phyloP scores from a whole-genome alignment of 2,329 filamentous ascomycete species.

The Hypoxylon sp. region DNA sequence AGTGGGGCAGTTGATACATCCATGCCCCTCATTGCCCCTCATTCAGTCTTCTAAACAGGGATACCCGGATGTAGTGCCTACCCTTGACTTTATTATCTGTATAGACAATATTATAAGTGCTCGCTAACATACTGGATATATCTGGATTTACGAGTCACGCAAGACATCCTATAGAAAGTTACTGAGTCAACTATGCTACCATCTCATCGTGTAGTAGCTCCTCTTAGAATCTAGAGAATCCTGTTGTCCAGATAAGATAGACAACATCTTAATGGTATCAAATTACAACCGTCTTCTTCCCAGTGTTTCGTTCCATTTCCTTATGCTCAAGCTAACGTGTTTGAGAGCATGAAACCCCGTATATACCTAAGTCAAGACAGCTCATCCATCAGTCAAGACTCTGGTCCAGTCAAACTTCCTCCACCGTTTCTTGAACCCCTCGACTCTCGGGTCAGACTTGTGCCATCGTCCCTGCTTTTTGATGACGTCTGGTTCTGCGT shows the following conservation, averaged over 20 bases:
- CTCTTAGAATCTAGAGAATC: too few relatives aligned
- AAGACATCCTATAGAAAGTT: neutral
- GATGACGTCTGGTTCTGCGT: slow-evolving; percentile 82
- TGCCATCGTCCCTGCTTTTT: slow-evolving; percentile 93
- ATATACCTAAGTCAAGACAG: slow-evolving; percentile 10
- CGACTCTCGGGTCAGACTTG: slow-evolving; percentile 75
- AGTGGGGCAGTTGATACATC: slow-evolving; percentile 22
- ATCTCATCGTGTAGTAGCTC: too few relatives aligned
- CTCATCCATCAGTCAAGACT: slow-evolving; percentile 61
- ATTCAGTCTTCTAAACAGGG: slow-evolving; percentile 19
- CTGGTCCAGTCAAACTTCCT: slow-evolving; percentile 90
- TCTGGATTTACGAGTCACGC: neutral
- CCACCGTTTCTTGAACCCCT: slow-evolving; percentile 87
- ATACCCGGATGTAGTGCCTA: neutral
- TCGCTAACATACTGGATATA: neutral
- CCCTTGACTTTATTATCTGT: neutral
- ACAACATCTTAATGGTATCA: neutral
- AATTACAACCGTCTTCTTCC: neutral
- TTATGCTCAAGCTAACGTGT: neutral
- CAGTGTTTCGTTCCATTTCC: neutral
- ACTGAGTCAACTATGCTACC: neutral
- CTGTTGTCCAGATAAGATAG: neutral
- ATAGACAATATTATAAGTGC: neutral
- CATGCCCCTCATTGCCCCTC: slow-evolving; percentile 21
- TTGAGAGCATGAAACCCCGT: slow-evolving; percentile 1